phyloP scores from a whole-genome alignment of 2,329 filamentous ascomycete species.

The Rutstroemia sydowiana region DNA sequence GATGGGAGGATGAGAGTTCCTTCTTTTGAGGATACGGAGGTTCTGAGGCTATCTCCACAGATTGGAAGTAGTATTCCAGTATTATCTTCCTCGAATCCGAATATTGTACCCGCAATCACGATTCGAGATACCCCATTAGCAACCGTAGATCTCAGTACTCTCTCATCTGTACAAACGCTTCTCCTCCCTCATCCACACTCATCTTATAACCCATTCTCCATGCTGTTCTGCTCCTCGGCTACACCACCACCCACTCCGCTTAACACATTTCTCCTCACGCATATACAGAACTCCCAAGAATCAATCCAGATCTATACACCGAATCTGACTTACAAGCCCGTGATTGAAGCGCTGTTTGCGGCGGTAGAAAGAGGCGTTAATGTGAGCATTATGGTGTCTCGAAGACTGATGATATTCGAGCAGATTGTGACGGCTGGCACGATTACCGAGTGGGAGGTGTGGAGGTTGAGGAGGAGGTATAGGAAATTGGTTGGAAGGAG shows the following conservation, averaged over 20 bases:
- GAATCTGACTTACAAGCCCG: constrained; percentile 63
- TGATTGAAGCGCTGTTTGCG: constrained; percentile 52
- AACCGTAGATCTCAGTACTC: constrained; percentile 40
- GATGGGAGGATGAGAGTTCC: constrained; percentile 2
- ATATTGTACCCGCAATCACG: too few relatives aligned
- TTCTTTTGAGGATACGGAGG: neutral
- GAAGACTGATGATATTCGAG: constrained; percentile 67
- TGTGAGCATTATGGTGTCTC: constrained; percentile 60
- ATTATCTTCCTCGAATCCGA: neutral
- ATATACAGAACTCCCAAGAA: constrained; percentile 34
- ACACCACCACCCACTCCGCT: constrained; percentile 58
- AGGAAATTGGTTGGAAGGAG: constrained; percentile 23
- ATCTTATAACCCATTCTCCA: constrained; percentile 12
- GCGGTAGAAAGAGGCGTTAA: constrained; percentile 60
- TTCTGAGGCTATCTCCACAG: neutral
- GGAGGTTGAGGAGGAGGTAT: constrained; percentile 50
- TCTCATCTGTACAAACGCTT: neutral
- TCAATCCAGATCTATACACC: constrained; percentile 69
- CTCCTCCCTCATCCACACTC: constrained; percentile 15
- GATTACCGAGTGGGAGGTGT: constrained; percentile 59
- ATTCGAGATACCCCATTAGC: neutral
- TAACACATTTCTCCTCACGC: constrained; percentile 30
- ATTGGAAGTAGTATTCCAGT: too few relatives aligned
- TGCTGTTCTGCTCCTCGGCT: constrained; percentile 52
- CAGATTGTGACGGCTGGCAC: constrained; percentile 75